A percentile compares a stretch with the other conserved stretches of the same genome.
Conservation (phyloP, 495 filamentous ascomycete genomes). For the Aspergillus haitiensis region DNA sequence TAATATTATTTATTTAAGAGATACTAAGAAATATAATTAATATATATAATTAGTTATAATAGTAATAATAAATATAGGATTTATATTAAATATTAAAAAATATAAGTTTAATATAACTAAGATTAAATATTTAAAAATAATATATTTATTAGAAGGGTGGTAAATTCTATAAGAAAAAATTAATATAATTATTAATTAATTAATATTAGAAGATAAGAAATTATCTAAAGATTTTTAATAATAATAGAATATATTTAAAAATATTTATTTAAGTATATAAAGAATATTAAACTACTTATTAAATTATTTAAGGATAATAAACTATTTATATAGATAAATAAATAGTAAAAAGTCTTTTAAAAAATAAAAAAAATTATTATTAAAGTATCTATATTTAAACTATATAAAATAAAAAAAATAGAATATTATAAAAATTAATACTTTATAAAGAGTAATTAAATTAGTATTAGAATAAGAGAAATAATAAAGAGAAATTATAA, state of each 20-base stretch:
- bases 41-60: no score
- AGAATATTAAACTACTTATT: neutral
- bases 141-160: neutral
- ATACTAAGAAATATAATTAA: neutral
- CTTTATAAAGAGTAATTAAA: constrained; percentile 7
- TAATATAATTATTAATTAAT: neutral
- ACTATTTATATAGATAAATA: neutral
- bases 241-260: constrained; percentile 4
- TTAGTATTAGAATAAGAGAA: constrained; percentile 4
- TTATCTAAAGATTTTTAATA: constrained; percentile 9
- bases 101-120: no score
- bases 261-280: neutral
- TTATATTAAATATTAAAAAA: neutral
- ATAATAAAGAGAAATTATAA: constrained; percentile 1
- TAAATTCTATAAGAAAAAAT: neutral
- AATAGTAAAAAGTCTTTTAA: constrained; percentile 1
- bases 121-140: neutral
- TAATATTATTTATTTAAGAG: no score
- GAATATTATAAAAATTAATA: constrained; percentile 9
- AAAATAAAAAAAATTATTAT: neutral
- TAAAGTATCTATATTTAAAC: neutral
- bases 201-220: no score
- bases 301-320: constrained; percentile 5
- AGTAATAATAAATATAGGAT: neutral
- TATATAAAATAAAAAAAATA: constrained; percentile 1